Evolutionary conservation across 1,284 basidiomycete genomes (phyloP).

Genomic region (Rhodotorula glutinis): DNA sequence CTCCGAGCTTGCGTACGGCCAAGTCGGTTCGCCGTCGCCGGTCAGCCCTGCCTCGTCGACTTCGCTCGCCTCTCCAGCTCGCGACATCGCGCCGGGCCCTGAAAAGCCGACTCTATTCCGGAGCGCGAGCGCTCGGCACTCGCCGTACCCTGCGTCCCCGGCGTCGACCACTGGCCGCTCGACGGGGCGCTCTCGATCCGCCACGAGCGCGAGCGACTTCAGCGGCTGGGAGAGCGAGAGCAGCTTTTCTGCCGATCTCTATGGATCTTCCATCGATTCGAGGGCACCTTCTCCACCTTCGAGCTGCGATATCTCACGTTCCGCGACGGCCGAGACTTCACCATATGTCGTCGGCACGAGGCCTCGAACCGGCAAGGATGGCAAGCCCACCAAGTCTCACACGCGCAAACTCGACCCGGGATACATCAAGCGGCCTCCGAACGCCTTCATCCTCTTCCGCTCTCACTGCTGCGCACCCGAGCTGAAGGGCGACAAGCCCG

Average conservation of each 20-base stretch:
- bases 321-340: not conserved
- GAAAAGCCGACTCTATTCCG: conserved; percentile 11
- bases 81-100: not conserved
- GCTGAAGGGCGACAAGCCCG: conserved; percentile 53
- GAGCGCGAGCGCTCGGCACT: conserved; percentile 19
- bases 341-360: conserved; percentile 1
- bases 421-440: conserved; percentile 85
- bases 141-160: conserved; percentile 27
- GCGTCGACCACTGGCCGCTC: conserved; percentile 11
- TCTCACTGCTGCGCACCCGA: conserved; percentile 67
- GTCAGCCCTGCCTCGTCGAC: not conserved
- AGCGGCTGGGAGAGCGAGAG: conserved; percentile 27
- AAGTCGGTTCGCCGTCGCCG: not conserved
- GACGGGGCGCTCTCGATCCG: conserved; percentile 11
- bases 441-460: conserved; percentile 92
- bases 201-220: conserved; percentile 21
- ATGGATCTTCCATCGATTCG: conserved; percentile 15
- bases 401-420: conserved; percentile 47
- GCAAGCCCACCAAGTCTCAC: conserved; percentile 30
- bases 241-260: conserved; percentile 5
- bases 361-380: conserved; percentile 9
- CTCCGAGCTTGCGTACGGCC: too few species aligned
- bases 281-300: conserved; percentile 1
- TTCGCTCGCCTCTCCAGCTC: conserved; percentile 1
- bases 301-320: not conserved